phyloP scores from a whole-genome alignment of 2,329 filamentous ascomycete species.

The Microcyclospora tardicrescens region DNA sequence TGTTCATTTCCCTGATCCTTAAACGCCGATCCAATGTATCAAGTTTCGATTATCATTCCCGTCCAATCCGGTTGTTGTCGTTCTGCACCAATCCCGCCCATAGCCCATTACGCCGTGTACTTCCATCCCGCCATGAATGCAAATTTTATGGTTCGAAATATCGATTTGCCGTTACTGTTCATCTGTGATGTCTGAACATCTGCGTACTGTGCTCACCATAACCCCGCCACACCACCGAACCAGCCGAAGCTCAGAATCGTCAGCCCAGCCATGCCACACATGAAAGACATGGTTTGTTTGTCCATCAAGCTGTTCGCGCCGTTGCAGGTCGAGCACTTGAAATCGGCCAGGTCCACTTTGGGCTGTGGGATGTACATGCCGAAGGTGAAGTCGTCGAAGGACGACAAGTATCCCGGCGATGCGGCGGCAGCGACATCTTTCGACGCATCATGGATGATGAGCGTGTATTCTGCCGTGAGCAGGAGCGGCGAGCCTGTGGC shows the following conservation, averaged over 20 bases:
- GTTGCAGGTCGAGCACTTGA: conserved; percentile 44
- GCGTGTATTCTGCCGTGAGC: conserved; percentile 48
- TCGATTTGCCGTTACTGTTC: too few species aligned
- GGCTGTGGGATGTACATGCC: conserved; percentile 48
- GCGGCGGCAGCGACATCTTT: conserved; percentile 40
- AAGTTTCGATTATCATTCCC: too few species aligned
- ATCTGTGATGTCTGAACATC: too few species aligned
- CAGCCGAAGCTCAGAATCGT: conserved; percentile 46
- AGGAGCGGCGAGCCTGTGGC: conserved; percentile 37
- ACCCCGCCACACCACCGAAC: conserved; percentile 33
- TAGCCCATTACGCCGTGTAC: too few species aligned
- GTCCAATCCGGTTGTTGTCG: too few species aligned
- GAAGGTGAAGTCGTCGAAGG: conserved; percentile 42
- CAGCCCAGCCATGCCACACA: conserved; percentile 42
- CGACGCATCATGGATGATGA: conserved; percentile 48
- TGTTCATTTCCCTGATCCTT: too few species aligned
- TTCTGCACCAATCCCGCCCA: too few species aligned
- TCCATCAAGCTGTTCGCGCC: conserved; percentile 40
- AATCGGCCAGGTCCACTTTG: conserved; percentile 34
- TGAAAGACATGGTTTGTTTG: conserved; percentile 42
- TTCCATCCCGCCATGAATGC: too few species aligned
- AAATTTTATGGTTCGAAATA: too few species aligned
- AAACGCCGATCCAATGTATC: too few species aligned
- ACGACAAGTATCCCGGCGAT: conserved; percentile 41
- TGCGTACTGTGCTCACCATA: conserved; percentile 16